Evolutionary conservation across 176 grass and related monocot genomes (phyloP).

Genomic region (Zea mays): Zm-B73-REFERENCE-NAM-5.0 NC_050103.1:145508501-145509000

Average conservation of each 20-base stretch:
- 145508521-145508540: slow-evolving; percentile 99
- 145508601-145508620: slow-evolving; percentile 5
- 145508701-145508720: slow-evolving; percentile 95
- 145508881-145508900: not conserved
- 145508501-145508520: slow-evolving; percentile 87
- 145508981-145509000: slow-evolving; percentile 67
- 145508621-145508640: slow-evolving; percentile 52
- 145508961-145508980: slow-evolving; percentile 52
- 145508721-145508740: slow-evolving; percentile 90
- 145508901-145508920: not conserved
- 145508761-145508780: slow-evolving; percentile 97
- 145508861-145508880: not conserved
- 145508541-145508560: slow-evolving; percentile 14
- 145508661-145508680: slow-evolving; percentile 97
- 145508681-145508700: slow-evolving; percentile 96
- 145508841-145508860: not conserved
- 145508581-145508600: not conserved
- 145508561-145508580: not conserved
- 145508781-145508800: slow-evolving; percentile 62
- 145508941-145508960: slow-evolving; percentile 25
- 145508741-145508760: slow-evolving; percentile 95
- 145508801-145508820: not conserved
- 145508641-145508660: slow-evolving; percentile 92
- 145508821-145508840: not conserved
- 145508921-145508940: not conserved